Evolutionary conservation across 768 basidiomycete species (phyloP).

Genomic region (Albatrellus ellisii): DNA sequence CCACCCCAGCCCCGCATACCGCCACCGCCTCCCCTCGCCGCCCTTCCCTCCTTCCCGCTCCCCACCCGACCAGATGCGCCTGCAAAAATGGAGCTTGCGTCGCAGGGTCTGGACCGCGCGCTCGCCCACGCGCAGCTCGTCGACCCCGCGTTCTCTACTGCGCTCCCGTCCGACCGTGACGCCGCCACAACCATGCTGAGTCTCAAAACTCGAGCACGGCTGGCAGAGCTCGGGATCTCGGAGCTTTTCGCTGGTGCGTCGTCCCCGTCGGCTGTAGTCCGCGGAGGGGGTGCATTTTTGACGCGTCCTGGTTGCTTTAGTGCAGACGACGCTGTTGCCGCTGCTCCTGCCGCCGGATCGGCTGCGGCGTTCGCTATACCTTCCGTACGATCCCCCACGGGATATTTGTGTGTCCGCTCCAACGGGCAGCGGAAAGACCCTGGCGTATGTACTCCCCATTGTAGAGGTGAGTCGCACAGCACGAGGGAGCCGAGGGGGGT

Average conservation of each 20-base stretch:
- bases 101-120: slow-evolving; percentile 70
- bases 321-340: slow-evolving; percentile 82
- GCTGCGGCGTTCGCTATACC: slow-evolving; percentile 37
- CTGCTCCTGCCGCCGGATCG: slow-evolving; percentile 46
- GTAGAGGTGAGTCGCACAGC: slow-evolving; percentile 46
- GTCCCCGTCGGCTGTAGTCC: background rate
- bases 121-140: slow-evolving; percentile 59
- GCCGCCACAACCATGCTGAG: slow-evolving; percentile 35
- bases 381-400: slow-evolving; percentile 48
- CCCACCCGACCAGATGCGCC: slow-evolving; percentile 57
- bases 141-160: slow-evolving; percentile 33
- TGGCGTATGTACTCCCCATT: slow-evolving; percentile 92
- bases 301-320: slow-evolving; percentile 25
- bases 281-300: background rate
- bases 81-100: slow-evolving; percentile 52
- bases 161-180: slow-evolving; percentile 31
- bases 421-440: slow-evolving; percentile 95
- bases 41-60: slow-evolving; percentile 57
- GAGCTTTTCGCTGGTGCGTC: slow-evolving; percentile 82
- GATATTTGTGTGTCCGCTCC: slow-evolving; percentile 95
- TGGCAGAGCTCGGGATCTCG: slow-evolving; percentile 68
- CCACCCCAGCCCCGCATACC: background rate
- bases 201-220: slow-evolving; percentile 42
- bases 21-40: slow-evolving; percentile 19
- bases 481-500: background rate